These are phyloP conservation scores for Saxophila tyrrhenica DNA, from an alignment of 495 filamentous ascomycete genomes.

Conservation along the genomic window DNA sequence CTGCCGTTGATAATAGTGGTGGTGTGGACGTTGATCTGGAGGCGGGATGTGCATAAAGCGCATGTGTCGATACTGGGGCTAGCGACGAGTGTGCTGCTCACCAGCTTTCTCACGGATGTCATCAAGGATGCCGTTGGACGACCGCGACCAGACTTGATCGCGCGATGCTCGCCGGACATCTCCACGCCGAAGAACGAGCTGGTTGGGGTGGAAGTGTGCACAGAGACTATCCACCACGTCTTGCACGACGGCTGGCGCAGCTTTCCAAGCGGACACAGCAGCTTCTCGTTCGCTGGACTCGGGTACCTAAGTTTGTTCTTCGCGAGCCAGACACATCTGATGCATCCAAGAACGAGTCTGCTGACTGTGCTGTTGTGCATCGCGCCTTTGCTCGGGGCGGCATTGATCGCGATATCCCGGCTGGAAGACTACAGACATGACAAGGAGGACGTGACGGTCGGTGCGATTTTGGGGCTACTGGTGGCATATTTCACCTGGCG, in stretches of 20 bases:
- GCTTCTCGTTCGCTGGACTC: constrained; percentile 51
- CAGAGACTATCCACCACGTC: constrained; percentile 30
- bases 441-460: constrained; percentile 77
- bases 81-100: constrained; percentile 57
- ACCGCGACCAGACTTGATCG: constrained; percentile 80
- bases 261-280: constrained; percentile 59
- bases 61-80: constrained; percentile 80
- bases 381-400: constrained; percentile 64
- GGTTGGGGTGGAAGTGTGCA: constrained; percentile 45
- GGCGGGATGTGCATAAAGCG: constrained; percentile 59
- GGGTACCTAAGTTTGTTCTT: constrained; percentile 54
- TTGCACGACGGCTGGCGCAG: constrained; percentile 52
- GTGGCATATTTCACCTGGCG: constrained; percentile 78
- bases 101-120: constrained; percentile 74
- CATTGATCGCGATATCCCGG: constrained; percentile 80
- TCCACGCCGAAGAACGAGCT: constrained; percentile 51
- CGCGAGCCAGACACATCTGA: constrained; percentile 66
- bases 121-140: constrained; percentile 88
- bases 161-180: constrained; percentile 64
- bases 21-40: constrained; percentile 49
- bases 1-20: constrained; percentile 57
- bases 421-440: constrained; percentile 93
- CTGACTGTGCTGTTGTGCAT: constrained; percentile 44
- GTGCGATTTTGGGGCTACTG: constrained; percentile 58
- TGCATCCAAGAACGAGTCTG: constrained; percentile 64